Evolutionary conservation across 2,329 filamentous ascomycete species (phyloP), one percentile per base, ranked within the genome.

Genomic region (Aspergillus ochraceoroseus): DNA sequence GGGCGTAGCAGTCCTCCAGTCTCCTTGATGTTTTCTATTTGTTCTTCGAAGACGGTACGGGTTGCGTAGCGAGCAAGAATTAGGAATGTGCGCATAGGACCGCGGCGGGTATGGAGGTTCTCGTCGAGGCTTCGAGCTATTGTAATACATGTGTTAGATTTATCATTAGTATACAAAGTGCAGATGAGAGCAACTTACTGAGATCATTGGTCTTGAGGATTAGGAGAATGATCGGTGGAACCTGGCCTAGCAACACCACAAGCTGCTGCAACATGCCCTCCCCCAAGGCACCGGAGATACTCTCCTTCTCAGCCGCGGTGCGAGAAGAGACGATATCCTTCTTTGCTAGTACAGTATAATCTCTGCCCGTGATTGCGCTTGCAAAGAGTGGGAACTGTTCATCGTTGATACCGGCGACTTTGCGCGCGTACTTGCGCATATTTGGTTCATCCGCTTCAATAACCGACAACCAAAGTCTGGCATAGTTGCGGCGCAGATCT

Each of bases 141-240:
- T 5, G 32, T 15, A 23, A 13, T 22, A 22, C 20, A 22, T 40
- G 18, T 23, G 37, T 54, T 45, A 46, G 39, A 23, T 5, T 3
- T n/a, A 17, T 20, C 7, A n/a, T 41, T 23, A 7, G 11, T 2
- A 18, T 15, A 33, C 14, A 23, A 27, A 28, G 18, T 29, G 12
- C 25, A 26, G 19, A 5, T 33, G 20, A 11, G 9, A 30, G 7
- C 7, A 7, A 66, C 73, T 59, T 66, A 77, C 73, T 98, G 26
- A 98, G 71, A 66, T 98, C 92, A 62, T 98, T 98, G 2, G 92
- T 98, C 70, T 98, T 98, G 47, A 98, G 75, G 52, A 98, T 96
- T 18, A 98, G 73, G 8, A 98, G 74, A 39, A 98, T 95, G 50
- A 98, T 87, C 30, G 88, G 75, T 0, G 92, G 92, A 5, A 98